Evolutionary conservation across 148 eudicot species (phyloP), one percentile per base, ranked within the genome.

Genomic region (Rhododendron molle): DNA sequence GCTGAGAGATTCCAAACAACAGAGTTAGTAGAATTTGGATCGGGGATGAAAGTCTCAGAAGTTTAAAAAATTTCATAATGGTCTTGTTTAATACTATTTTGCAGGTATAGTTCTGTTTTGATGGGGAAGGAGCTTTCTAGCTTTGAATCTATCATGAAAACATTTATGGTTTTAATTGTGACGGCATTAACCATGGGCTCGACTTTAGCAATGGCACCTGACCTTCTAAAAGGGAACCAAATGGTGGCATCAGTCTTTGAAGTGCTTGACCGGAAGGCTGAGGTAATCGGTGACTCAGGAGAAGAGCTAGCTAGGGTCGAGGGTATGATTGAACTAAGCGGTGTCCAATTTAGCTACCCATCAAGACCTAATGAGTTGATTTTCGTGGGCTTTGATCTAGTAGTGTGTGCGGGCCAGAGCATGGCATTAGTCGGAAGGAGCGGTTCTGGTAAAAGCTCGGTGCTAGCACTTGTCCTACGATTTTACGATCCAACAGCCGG

Each of bases 381-480:
- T 83, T 97, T 97, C 88, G 90, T 88, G 85, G 94, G 91, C 90
- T 91, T 97, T 21, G 87, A 93, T 82, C 89, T 97, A 7, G 91
- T 79, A 83, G 94, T 97, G 16, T 88, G 85, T 28, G 92, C 95
- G 16, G 98, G 99, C 69, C 87, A 92, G 81, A 94, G 96, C 87
- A 95, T 97, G 96, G 99, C 99, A 13, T 87, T 97, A 21, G 99
- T 94, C 20, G 99, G 99, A 49, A 98, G 93, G 85, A 97, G 99
- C 85, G 98, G 99, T 12, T 97, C 99, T 0, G 99, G 99, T 20
- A 97, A 97, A 87, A 95, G 98, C 89, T 97, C 99, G 13, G 94
- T 97, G 20, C 86, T 97, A 34, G 56, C 98, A 88, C 95, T 97
- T 30, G 92, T 97, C 81, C 93, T 97, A 30, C 87, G 99, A n/a